Percentiles rank a stretch among this genome's conserved stretches.
Evolutionary conservation across 306 rosid species (phyloP).

Genomic region (Quillaja saponaria): DNA sequence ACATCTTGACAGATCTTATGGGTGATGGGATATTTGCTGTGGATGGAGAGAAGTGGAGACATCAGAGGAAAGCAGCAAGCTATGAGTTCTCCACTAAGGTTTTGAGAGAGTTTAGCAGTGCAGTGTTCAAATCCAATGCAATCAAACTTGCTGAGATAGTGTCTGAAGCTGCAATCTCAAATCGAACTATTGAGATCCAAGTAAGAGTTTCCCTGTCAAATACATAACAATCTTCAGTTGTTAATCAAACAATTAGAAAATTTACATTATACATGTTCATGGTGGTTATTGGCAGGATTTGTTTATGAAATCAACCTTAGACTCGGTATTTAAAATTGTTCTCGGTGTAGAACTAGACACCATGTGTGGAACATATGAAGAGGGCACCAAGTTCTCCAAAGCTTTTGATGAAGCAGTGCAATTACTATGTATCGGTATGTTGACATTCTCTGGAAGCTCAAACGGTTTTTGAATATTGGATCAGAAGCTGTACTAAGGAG

Average conservation of each 20-base stretch:
- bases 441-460: slow-evolving; percentile 70
- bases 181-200: slow-evolving; percentile 55
- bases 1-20: slow-evolving; percentile 68
- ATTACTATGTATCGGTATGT: slow-evolving; percentile 45
- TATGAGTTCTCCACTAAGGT: slow-evolving; percentile 70
- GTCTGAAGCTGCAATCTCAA: slow-evolving; percentile 55
- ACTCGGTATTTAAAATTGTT: slow-evolving; percentile 16
- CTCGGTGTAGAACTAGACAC: slow-evolving; percentile 25
- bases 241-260: no score
- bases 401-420: slow-evolving; percentile 25
- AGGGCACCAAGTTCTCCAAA: slow-evolving; percentile 20
- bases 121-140: slow-evolving; percentile 62
- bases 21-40: slow-evolving; percentile 88
- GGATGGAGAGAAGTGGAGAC: slow-evolving; percentile 84
- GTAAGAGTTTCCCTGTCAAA: no score
- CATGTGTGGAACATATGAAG: slow-evolving; percentile 17
- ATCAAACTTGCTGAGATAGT: slow-evolving; percentile 56
- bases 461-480: slow-evolving; percentile 67
- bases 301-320: slow-evolving; percentile 27
- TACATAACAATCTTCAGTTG: no score
- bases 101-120: slow-evolving; percentile 64
- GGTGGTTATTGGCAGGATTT: slow-evolving; percentile 25
- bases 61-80: slow-evolving; percentile 73
- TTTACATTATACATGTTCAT: no score
- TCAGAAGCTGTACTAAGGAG: slow-evolving; percentile 56